Base-by-base conservation (phyloP, 805 yeast genomes). In the Yarrowia sp. region DNA sequence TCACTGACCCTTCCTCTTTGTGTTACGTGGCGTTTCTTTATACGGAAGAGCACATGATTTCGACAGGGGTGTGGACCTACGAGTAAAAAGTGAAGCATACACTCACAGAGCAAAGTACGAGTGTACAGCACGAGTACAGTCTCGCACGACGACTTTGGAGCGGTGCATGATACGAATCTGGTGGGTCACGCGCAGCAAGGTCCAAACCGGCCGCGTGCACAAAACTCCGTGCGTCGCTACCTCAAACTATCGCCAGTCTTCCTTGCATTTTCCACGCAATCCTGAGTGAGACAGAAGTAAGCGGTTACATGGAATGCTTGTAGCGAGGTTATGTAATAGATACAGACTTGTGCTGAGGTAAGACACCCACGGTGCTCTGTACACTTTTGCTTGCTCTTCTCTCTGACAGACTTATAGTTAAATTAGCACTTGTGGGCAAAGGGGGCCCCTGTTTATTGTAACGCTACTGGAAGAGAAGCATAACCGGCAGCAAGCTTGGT, bases 1-100 rank as follows among this genome's bases (percentile, higher is more conserved):
- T 26, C 32, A 26, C 32, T 26, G 7, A 26, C 32, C 32, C 32
- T 26, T 26, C 32, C 32, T 26, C 32, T 26, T 26, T 26, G 32
- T 26, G 32, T 26, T 36, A 53, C 58, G 58, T 53, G 59, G 59
- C 59, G 59, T 40, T 53, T 53, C 45, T 53, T 7, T 22, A 53
- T 53, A 53, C 45, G 59, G 36, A 19, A 53, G 45, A 10, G 45
- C 58, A 52, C 43, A 52, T 52, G 58, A 38, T 36, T 52, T 36
- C 58, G 58, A 52, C 58, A 52, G 58, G 58, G 58, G 56, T 50
- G 56, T 26, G 5, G n/a, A 32, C 43, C 15, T 16, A n/a, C 32
- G 14, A 38, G 40, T 38, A 11, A 10, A 38, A 9, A 38, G 12
- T 38, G 40, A 8, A 38, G 10, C 12, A 9, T 38, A 11, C 40